Conservation (phyloP, 2,329 filamentous ascomycete species). For the Orbilia javanica region DNA sequence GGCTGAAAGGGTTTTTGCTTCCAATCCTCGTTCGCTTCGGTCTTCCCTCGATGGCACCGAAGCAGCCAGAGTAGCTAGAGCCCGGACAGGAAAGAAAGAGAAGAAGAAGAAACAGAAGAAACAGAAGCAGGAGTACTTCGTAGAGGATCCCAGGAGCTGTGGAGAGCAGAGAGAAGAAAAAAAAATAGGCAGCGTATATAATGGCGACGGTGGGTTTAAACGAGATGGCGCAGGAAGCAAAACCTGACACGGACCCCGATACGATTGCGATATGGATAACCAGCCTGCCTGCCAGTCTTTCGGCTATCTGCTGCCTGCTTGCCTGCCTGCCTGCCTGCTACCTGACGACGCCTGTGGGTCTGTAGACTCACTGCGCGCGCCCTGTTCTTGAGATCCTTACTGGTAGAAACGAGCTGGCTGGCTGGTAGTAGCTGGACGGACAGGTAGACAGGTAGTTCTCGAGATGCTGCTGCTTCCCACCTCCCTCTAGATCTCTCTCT, state of each 20-base stretch:
- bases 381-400: background rate
- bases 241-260: conserved; percentile 23
- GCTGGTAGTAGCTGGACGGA: background rate
- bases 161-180: no score
- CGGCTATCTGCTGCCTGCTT: conserved; percentile 15
- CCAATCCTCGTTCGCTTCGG: conserved; percentile 3
- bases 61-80: conserved; percentile 1
- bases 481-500: conserved; percentile 8
- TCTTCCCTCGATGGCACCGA: conserved; percentile 11
- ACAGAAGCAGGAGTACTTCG: no score
- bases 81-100: no score
- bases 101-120: conserved; percentile 11
- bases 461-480: background rate
- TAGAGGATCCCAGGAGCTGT: no score
- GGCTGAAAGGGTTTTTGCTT: conserved; percentile 52
- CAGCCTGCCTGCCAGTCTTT: background rate
- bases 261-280: no score
- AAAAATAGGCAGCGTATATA: background rate
- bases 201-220: conserved; percentile 4
- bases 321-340: background rate
- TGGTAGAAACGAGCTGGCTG: background rate
- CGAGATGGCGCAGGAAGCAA: conserved; percentile 50
- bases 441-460: background rate
- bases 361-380: background rate
- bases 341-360: background rate